Percentiles rank a stretch among this genome's conserved stretches.
These are phyloP conservation scores for Petunia secreta DNA, from an alignment of 257 asterid genomes.

Conservation along the genomic window DNA sequence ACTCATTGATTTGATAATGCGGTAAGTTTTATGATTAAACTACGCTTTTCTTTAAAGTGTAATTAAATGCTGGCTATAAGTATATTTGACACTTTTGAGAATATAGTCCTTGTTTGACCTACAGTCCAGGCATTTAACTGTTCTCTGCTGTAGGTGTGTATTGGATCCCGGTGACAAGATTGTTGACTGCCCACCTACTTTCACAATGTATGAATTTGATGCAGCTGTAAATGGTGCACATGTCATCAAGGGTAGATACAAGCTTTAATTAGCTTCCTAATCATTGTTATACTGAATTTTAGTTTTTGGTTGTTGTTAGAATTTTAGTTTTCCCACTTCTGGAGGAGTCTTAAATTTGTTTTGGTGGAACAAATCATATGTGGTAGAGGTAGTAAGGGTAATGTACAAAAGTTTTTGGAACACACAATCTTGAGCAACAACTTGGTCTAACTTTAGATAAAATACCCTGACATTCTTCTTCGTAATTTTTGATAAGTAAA, in stretches of 20 bases:
- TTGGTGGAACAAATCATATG: background rate
- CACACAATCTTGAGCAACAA: background rate
- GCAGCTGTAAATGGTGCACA: conserved; percentile 94
- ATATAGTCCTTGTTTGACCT: conserved; percentile 13
- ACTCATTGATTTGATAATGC: conserved; percentile 93
- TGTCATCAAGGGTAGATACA: conserved; percentile 73
- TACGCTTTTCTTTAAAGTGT: background rate
- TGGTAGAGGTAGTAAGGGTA: background rate
- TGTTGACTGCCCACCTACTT: conserved; percentile 97
- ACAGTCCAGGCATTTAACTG: background rate
- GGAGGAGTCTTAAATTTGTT: conserved; percentile 19
- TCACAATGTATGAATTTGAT: conserved; percentile 97
- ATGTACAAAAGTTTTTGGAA: background rate
- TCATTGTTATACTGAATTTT: background rate
- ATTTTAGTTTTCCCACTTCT: background rate
- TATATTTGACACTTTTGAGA: conserved; percentile 21
- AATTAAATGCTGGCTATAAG: background rate
- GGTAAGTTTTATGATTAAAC: conserved; percentile 47
- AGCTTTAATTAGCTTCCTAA: conserved; percentile 20
- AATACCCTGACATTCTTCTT: background rate
- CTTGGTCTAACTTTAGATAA: background rate
- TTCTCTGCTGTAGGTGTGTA: conserved; percentile 65
- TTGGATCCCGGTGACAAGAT: conserved; percentile 94
- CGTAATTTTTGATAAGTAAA: background rate
- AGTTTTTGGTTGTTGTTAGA: background rate